These are phyloP conservation scores for Solanum sejunctum DNA, from an alignment of 257 asterid species.

Conservation along the genomic window DNA sequence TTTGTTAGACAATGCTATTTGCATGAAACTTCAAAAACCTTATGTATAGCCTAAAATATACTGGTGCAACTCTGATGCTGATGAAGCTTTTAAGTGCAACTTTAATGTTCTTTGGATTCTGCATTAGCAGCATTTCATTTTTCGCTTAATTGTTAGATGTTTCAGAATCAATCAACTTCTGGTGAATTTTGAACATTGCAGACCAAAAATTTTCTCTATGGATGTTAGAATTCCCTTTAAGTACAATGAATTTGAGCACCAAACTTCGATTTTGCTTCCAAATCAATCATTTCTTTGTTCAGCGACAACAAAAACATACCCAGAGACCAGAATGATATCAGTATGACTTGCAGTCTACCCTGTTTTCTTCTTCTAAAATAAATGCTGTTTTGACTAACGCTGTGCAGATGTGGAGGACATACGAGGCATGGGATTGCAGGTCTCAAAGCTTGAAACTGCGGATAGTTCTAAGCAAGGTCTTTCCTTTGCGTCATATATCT, in stretches of 20 bases:
- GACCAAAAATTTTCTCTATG: background rate
- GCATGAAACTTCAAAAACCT: background rate
- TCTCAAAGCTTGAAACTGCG: conserved; percentile 82
- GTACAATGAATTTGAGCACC: background rate
- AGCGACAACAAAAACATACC: background rate
- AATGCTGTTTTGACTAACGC: background rate
- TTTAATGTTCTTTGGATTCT: background rate
- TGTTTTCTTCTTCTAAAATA: background rate
- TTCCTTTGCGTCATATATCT: background rate
- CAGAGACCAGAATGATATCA: background rate
- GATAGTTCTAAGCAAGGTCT: conserved; percentile 46
- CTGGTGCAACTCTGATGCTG: background rate
- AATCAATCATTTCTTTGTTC: background rate
- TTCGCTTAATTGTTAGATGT: background rate
- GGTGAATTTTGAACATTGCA: background rate
- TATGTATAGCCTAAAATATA: background rate
- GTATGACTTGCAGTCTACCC: background rate
- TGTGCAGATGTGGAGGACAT: conserved; percentile 69
- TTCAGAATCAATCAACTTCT: background rate
- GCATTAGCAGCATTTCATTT: background rate
- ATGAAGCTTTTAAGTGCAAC: background rate
- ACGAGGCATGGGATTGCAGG: conserved; percentile 97
- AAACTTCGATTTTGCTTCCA: background rate
- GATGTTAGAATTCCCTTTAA: background rate
- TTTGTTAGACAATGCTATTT: background rate